Conservation (phyloP, 2,329 filamentous ascomycete genomes). For the Epicoccum nigrum region DNA sequence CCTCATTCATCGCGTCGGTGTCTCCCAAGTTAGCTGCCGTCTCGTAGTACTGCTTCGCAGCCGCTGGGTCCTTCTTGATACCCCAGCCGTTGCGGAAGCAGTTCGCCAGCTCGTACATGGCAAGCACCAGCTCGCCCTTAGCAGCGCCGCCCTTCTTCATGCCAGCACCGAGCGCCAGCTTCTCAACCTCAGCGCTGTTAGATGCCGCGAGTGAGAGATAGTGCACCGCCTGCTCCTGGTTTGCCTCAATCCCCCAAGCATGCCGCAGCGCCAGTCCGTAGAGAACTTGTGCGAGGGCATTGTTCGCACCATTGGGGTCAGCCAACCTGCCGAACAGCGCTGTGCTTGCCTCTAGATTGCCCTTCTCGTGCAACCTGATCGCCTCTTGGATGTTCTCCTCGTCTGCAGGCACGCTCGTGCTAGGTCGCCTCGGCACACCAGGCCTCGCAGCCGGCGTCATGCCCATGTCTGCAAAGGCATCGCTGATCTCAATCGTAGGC, state of each 20-base stretch:
- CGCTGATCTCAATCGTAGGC: slow-evolving; percentile 29
- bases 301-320: slow-evolving; percentile 82
- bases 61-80: slow-evolving; percentile 80
- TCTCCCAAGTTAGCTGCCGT: slow-evolving; percentile 96
- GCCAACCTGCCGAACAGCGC: slow-evolving; percentile 82
- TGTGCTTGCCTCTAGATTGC: slow-evolving; percentile 80
- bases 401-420: slow-evolving; percentile 14
- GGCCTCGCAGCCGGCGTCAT: slow-evolving; percentile 2
- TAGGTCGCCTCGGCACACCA: slow-evolving; percentile 12
- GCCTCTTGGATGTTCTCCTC: slow-evolving; percentile 83
- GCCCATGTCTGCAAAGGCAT: slow-evolving; percentile 5
- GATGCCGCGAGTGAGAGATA: slow-evolving; percentile 89
- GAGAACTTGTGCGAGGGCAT: slow-evolving; percentile 91
- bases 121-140: slow-evolving; percentile 94
- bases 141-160: slow-evolving; percentile 92
- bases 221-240: slow-evolving; percentile 75
- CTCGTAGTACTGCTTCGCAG: slow-evolving; percentile 92
- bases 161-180: slow-evolving; percentile 81
- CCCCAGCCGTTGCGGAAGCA: slow-evolving; percentile 96
- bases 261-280: slow-evolving; percentile 92
- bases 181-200: slow-evolving; percentile 87
- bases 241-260: slow-evolving; percentile 84
- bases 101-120: slow-evolving; percentile 93
- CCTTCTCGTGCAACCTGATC: slow-evolving; percentile 89
- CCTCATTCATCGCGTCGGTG: slow-evolving; percentile 97